Conservation (phyloP, 2,329 filamentous ascomycete genomes). For the Ophiostoma tasmaniense region DNA sequence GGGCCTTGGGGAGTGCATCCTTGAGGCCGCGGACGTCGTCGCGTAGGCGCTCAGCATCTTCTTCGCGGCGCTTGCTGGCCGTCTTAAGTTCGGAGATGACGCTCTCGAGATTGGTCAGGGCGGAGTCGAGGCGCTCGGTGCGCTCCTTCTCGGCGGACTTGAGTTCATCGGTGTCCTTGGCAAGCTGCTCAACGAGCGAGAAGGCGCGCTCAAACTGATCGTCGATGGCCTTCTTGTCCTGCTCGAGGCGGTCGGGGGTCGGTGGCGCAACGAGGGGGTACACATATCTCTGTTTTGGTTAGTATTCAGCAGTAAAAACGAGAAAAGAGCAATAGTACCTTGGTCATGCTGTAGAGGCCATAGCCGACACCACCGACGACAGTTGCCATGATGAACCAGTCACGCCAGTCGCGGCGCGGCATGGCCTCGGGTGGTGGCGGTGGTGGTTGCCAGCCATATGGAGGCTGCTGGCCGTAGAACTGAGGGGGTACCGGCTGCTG, state of each 20-base stretch:
- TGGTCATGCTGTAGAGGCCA: slow-evolving; percentile 77
- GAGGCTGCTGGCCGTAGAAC: slow-evolving; percentile 32
- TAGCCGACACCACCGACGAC: slow-evolving; percentile 85
- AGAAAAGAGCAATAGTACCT: slow-evolving; percentile 44
- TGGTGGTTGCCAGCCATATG: slow-evolving; percentile 48
- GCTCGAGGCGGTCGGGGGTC: slow-evolving; percentile 84
- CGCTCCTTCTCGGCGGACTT: slow-evolving; percentile 80
- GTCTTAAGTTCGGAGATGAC: slow-evolving; percentile 76
- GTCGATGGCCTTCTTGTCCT: slow-evolving; percentile 88
- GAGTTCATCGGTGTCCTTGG: slow-evolving; percentile 78
- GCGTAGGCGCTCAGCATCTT: slow-evolving; percentile 76
- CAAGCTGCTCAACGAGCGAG: slow-evolving; percentile 79
- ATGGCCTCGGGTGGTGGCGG: slow-evolving; percentile 41
- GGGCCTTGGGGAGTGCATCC: slow-evolving; percentile 77
- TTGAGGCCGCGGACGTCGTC: slow-evolving; percentile 79
- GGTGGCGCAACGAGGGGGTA: slow-evolving; percentile 85
- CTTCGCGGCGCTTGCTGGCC: slow-evolving; percentile 71
- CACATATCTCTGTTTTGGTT: slow-evolving; percentile 63
- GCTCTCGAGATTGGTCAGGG: slow-evolving; percentile 74
- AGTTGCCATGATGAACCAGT: slow-evolving; percentile 99
- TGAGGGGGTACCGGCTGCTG: slow-evolving; percentile 38
- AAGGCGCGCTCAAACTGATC: slow-evolving; percentile 92
- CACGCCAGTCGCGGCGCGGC: slow-evolving; percentile 86
- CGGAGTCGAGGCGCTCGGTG: slow-evolving; percentile 72
- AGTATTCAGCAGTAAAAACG: neutral